Evolutionary conservation across 2,329 filamentous ascomycete genomes (phyloP).

Genomic region (Fusarium tupiense): DNA sequence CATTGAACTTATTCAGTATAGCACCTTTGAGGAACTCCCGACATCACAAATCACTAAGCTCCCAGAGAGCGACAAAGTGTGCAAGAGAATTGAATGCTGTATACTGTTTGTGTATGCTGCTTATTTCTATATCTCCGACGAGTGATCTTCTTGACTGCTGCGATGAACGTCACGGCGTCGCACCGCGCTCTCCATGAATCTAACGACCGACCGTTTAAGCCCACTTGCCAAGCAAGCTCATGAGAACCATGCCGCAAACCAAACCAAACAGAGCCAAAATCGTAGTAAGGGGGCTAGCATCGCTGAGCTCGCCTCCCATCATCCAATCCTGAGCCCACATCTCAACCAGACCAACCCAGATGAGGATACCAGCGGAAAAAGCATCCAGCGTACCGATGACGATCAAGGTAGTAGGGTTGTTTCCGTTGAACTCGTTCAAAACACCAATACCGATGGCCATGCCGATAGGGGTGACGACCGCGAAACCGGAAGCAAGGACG

Average conservation of each 20-base stretch:
- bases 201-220: slow-evolving; percentile 55
- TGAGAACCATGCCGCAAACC: slow-evolving; percentile 70
- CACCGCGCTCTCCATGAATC: not conserved
- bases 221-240: slow-evolving; percentile 82
- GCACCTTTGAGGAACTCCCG: not conserved
- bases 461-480: slow-evolving; percentile 77
- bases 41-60: not conserved
- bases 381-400: slow-evolving; percentile 79
- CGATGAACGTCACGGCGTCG: not conserved
- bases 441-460: slow-evolving; percentile 84
- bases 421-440: slow-evolving; percentile 76
- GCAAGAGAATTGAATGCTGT: not conserved
- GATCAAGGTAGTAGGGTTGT: slow-evolving; percentile 72
- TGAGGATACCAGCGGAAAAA: slow-evolving; percentile 76
- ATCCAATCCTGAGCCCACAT: slow-evolving; percentile 83
- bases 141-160: not conserved
- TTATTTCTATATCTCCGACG: not conserved
- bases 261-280: slow-evolving; percentile 62
- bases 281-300: slow-evolving; percentile 60
- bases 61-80: not conserved
- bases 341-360: slow-evolving; percentile 82
- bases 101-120: not conserved
- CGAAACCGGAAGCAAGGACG: slow-evolving; percentile 69
- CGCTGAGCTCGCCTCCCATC: slow-evolving; percentile 62
- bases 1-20: too few species aligned